Evolutionary conservation across 2,329 filamentous ascomycete genomes (phyloP).

Genomic region (Dothideomycetidae sp.): DNA sequence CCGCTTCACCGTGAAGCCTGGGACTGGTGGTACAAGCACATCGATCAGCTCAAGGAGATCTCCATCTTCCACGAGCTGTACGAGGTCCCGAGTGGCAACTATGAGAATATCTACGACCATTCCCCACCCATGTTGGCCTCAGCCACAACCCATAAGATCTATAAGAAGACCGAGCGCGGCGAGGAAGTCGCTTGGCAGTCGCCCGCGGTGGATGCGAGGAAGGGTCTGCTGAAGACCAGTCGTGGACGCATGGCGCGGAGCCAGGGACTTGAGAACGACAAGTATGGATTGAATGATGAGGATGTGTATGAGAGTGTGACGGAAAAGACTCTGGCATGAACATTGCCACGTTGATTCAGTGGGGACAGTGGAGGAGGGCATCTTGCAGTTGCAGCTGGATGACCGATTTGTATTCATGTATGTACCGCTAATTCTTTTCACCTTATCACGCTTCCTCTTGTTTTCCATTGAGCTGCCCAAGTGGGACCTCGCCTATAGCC

Average conservation of each 20-base stretch:
- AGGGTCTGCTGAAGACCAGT: conserved; percentile 22
- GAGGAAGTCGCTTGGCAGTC: conserved; percentile 18
- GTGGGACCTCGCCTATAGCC: no score
- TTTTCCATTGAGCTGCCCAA: no score
- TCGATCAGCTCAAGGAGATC: conserved; percentile 21
- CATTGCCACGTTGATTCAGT: no score
- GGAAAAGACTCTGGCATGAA: background rate
- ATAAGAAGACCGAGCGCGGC: conserved; percentile 11
- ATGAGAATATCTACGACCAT: conserved; percentile 40
- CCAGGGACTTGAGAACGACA: conserved; percentile 18
- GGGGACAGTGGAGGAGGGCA: no score
- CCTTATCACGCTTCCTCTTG: no score
- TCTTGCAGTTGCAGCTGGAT: no score
- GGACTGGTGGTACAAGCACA: conserved; percentile 34
- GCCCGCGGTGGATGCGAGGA: conserved; percentile 23
- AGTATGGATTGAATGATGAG: conserved; percentile 12
- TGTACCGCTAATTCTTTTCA: no score
- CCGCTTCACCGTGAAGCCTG: conserved; percentile 34
- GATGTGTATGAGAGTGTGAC: conserved; percentile 7
- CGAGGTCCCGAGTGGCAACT: conserved; percentile 29
- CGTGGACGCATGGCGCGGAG: conserved; percentile 21
- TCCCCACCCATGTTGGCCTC: conserved; percentile 23
- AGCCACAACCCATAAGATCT: conserved; percentile 15
- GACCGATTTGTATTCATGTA: no score
- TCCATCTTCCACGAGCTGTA: conserved; percentile 44